phyloP scores from a whole-genome alignment of 208 protist species.

The Blechomonas ayalai region DNA sequence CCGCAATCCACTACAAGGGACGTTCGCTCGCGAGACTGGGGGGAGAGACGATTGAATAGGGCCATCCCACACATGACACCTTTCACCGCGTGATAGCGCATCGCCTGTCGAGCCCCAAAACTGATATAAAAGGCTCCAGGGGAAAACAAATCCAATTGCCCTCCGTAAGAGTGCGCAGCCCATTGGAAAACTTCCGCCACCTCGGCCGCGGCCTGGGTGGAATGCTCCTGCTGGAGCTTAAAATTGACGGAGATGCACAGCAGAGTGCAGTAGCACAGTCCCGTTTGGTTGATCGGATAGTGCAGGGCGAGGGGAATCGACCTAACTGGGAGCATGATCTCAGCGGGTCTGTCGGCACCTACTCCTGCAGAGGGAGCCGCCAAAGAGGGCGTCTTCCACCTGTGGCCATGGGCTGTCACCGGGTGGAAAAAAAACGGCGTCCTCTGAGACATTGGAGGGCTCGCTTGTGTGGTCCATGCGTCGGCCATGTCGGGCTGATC shows the following conservation, averaged over 20 bases:
- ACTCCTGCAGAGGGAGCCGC: too few species aligned
- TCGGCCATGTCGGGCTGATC: too few species aligned
- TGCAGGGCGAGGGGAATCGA: too few species aligned
- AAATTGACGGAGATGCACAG: conserved; percentile 14
- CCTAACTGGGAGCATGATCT: too few species aligned
- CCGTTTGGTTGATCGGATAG: too few species aligned
- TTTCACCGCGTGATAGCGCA: conserved; percentile 22
- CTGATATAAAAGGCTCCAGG: conserved; percentile 31
- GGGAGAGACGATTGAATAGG: conserved; percentile 16
- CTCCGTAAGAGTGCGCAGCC: conserved; percentile 25
- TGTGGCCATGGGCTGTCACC: too few species aligned
- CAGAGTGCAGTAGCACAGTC: conserved; percentile 18
- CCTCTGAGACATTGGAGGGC: too few species aligned
- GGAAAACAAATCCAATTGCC: conserved; percentile 22
- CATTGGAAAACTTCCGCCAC: conserved; percentile 16
- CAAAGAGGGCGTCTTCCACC: too few species aligned
- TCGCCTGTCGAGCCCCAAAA: conserved; percentile 15
- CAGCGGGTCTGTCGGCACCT: too few species aligned
- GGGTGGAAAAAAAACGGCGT: too few species aligned
- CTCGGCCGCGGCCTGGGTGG: conserved; percentile 9
- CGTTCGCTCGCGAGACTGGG: conserved; percentile 6
- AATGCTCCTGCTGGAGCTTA: not conserved
- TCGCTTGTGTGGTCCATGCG: too few species aligned
- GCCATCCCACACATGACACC: conserved; percentile 27
- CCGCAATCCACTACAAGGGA: conserved; percentile 30